Evolutionary conservation across 1,139 yeast species (phyloP), one percentile per base, ranked within the genome.

Genomic region (Candida mesenterica): DNA sequence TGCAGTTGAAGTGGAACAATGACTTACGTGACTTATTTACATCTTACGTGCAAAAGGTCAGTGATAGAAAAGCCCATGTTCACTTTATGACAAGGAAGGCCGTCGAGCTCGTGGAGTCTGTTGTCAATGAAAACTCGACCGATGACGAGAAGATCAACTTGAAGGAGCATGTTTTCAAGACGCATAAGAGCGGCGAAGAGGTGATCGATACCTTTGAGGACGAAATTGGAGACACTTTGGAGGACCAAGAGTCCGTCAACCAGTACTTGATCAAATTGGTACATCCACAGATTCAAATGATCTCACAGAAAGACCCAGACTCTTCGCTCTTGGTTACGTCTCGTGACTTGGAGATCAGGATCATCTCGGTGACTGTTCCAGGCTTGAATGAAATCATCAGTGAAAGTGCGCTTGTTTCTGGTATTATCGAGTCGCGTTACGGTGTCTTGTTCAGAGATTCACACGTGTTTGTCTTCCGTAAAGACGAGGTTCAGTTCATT

Each of bases 1-100:
- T 89, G 55, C 77, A 80, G 48, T 55, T 89, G 51, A 83, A 79
- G 46, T 89, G 97, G 96, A 82, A 84, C 53, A 82, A 84, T 42
- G 56, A 65, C 5, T 68, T 82, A 9, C 68, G 95, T 35, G 77
- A 85, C 45, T 69, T 76, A 24, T 64, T 88, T 36, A 68, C 75
- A 46, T 71, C 77, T 27, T 87, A 86, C 50, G 56, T 82, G 25
- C 83, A 82, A 41, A 68, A 77, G 34, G 68, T 82, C 7, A 71
- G 75, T 15, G 76, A 79, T 29, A 62, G 84, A 25, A 70, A 70
- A 34, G 75, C 82, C 3, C 68, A 75, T 33, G 65, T 70, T 1
- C 43, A 39, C 29, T 81, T 77, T 43, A 63, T 82, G 69, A 75
- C 88, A 12, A 77, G 82, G 40, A 77, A 75, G 42, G 95, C 96